Evolutionary conservation across 2,329 filamentous ascomycete genomes (phyloP).

Genomic region (Fusarium burgessii): DNA sequence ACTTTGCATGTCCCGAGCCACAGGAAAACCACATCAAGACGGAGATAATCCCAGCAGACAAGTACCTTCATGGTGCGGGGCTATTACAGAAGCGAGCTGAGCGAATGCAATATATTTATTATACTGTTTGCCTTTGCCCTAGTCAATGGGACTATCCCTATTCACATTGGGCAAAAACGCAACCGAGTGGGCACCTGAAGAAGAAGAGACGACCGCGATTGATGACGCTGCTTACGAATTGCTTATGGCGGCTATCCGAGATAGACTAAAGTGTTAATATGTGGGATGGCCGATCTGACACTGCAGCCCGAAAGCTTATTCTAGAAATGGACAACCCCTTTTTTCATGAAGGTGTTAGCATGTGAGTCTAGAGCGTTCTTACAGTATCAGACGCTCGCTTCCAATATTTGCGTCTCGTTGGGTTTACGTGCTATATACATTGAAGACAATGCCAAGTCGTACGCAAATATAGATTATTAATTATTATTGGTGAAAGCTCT

Average conservation of each 20-base stretch:
- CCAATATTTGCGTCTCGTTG: no score
- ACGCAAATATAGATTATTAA: no score
- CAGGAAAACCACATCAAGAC: neutral
- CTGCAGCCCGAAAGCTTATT: neutral
- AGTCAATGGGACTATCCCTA: neutral
- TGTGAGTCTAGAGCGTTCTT: neutral
- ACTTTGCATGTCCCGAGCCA: neutral
- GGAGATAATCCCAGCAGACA: neutral
- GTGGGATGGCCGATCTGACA: neutral
- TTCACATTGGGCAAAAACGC: no score
- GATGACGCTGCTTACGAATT: neutral
- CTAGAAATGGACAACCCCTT: neutral
- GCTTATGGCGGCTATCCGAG: neutral
- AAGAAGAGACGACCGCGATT: accelerated
- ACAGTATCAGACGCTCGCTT: no score
- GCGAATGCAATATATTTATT: accelerated
- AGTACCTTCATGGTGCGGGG: neutral
- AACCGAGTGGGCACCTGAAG: neutral
- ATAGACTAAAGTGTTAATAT: neutral
- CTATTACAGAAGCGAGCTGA: accelerated
- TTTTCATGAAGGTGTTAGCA: neutral
- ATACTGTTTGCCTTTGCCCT: accelerated
- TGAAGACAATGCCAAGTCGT: no score
- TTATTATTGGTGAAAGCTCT: no score
- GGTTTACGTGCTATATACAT: no score